Percentiles rank a stretch among this genome's conserved stretches.
Conservation (phyloP, 2,329 filamentous ascomycete species). For the Nannizziopsis barbatae region DNA sequence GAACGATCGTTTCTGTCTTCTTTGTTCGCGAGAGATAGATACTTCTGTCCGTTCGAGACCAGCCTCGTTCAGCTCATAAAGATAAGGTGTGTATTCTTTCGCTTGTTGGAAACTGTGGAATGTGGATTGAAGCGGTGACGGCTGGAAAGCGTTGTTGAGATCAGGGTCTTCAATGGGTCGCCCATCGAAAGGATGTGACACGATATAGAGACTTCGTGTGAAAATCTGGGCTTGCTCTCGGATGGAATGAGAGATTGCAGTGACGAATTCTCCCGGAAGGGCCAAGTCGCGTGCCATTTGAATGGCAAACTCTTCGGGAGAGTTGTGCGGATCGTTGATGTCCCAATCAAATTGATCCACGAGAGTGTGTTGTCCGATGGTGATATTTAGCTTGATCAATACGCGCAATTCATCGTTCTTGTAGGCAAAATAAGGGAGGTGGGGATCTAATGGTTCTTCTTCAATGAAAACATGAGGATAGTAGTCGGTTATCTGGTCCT, state of each 20-base stretch:
- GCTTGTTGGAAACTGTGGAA: constrained; percentile 87
- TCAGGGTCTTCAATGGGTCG: constrained; percentile 87
- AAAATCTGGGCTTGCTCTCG: constrained; percentile 93
- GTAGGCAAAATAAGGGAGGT: constrained; percentile 82
- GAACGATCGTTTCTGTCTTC: constrained; percentile 87
- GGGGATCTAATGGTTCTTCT: constrained; percentile 80
- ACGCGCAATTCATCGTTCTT: constrained; percentile 99
- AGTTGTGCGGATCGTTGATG: constrained; percentile 88
- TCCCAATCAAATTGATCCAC: constrained; percentile 99
- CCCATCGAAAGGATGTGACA: constrained; percentile 90
- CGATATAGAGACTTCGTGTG: constrained; percentile 81
- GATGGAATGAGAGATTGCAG: constrained; percentile 94
- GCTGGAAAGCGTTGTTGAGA: constrained; percentile 71
- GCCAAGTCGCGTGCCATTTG: constrained; percentile 85
- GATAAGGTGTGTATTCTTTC: constrained; percentile 84
- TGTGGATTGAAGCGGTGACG: constrained; percentile 67
- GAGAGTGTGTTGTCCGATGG: constrained; percentile 84
- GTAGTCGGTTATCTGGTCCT: constrained; percentile 84
- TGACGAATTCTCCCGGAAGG: constrained; percentile 88
- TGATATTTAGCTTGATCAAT: constrained; percentile 91
- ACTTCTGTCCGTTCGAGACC: constrained; percentile 85
- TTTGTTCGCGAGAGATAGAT: constrained; percentile 84
- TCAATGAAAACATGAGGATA: constrained; percentile 85
- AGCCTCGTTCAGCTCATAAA: constrained; percentile 86
- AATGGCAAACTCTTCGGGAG: constrained; percentile 83